Evolutionary conservation across 2,329 filamentous ascomycete genomes (phyloP).

Genomic region (Venturiaceae sp.): DNA sequence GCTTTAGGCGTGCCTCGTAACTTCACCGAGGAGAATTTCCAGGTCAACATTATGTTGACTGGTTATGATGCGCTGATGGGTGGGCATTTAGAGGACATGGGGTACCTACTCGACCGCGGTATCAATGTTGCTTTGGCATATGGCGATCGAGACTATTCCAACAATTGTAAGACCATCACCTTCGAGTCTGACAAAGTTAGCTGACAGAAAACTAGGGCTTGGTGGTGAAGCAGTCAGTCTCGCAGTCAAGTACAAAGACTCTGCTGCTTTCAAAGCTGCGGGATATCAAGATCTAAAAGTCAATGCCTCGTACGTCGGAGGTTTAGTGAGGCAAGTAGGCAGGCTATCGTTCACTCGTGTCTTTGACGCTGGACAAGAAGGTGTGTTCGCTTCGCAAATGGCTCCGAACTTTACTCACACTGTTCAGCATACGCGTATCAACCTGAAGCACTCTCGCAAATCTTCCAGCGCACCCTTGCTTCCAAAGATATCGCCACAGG

Average conservation of each 20-base stretch:
- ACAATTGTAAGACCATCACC: slow-evolving; percentile 23
- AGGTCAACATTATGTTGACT: neutral
- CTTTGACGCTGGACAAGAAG: slow-evolving; percentile 14
- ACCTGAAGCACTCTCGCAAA: slow-evolving; percentile 42
- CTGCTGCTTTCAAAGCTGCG: slow-evolving; percentile 35
- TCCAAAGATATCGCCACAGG: slow-evolving; percentile 47
- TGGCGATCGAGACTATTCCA: slow-evolving; percentile 46
- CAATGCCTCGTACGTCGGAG: slow-evolving; percentile 15
- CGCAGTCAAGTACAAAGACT: slow-evolving; percentile 34
- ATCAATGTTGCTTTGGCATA: slow-evolving; percentile 47
- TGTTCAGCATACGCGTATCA: slow-evolving; percentile 39
- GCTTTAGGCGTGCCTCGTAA: slow-evolving; percentile 52
- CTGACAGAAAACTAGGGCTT: slow-evolving; percentile 30
- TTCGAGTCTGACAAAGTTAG: too few species aligned
- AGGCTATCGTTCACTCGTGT: slow-evolving; percentile 18
- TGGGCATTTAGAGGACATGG: slow-evolving; percentile 38
- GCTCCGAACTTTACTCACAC: neutral
- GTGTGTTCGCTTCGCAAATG: neutral
- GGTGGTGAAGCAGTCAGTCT: slow-evolving; percentile 44
- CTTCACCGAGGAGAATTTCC: slow-evolving; percentile 30
- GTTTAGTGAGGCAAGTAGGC: slow-evolving; percentile 19
- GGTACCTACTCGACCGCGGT: slow-evolving; percentile 44
- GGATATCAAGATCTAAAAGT: slow-evolving; percentile 32
- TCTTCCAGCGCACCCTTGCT: slow-evolving; percentile 43
- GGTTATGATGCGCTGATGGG: slow-evolving; percentile 34